Evolutionary conservation across 768 basidiomycete genomes (phyloP).

Genomic region (Boletales sp.): DNA sequence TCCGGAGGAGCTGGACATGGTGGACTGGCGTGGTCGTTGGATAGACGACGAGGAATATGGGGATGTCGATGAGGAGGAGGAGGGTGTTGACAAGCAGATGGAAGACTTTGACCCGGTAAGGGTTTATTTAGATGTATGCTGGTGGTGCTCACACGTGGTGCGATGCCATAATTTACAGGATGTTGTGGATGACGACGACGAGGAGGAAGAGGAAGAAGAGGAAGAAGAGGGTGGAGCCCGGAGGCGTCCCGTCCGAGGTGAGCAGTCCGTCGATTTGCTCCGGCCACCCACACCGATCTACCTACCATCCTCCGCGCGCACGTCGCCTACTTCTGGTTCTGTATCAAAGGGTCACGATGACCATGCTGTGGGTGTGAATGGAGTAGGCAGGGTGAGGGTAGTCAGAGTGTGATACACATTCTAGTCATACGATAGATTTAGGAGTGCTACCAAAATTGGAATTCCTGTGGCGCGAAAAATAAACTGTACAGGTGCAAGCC

Average conservation of each 20-base stretch:
- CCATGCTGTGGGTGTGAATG: slow-evolving; percentile 21
- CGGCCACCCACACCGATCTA: slow-evolving; percentile 38
- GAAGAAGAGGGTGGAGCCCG: slow-evolving; percentile 24
- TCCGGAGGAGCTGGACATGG: slow-evolving; percentile 75
- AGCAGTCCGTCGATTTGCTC: slow-evolving; percentile 35
- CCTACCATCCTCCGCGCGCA: slow-evolving; percentile 43
- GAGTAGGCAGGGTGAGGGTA: slow-evolving; percentile 46
- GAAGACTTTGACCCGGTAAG: slow-evolving; percentile 83
- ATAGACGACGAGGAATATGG: slow-evolving; percentile 74
- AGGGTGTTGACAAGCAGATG: slow-evolving; percentile 66
- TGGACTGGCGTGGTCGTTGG: slow-evolving; percentile 92
- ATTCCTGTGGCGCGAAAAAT: slow-evolving; percentile 20
- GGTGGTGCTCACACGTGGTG: slow-evolving; percentile 11
- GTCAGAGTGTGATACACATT: slow-evolving; percentile 41
- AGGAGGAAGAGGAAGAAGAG: slow-evolving; percentile 49
- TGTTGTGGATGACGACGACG: slow-evolving; percentile 54
- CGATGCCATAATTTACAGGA: slow-evolving; percentile 36
- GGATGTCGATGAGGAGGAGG: slow-evolving; percentile 53
- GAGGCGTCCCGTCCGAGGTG: slow-evolving; percentile 32
- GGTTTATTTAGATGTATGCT: background rate
- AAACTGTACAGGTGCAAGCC: slow-evolving; percentile 65
- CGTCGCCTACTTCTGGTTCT: slow-evolving; percentile 50
- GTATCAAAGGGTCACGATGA: slow-evolving; percentile 43
- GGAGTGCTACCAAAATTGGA: slow-evolving; percentile 17
- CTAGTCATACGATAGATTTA: slow-evolving; percentile 8